Evolutionary conservation across 2,329 filamentous ascomycete species (phyloP).

Genomic region (Coniella vitis): DNA sequence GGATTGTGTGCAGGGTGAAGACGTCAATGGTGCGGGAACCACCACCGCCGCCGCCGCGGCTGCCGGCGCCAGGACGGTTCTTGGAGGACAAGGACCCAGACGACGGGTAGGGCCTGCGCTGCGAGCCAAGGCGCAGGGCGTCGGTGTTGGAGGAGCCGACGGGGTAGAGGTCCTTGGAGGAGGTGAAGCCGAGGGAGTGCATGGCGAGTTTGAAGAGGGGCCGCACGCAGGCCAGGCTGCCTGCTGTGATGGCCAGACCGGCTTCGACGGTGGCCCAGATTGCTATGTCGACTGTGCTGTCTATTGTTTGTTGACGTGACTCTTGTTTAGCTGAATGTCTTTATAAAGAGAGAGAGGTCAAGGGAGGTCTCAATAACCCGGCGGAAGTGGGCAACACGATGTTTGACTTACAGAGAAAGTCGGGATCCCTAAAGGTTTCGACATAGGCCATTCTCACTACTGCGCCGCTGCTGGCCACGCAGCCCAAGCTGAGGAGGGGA

Average conservation of each 20-base stretch:
- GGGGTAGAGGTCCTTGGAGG: not conserved
- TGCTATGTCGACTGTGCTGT: conserved; percentile 35
- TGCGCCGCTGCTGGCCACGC: conserved; percentile 40
- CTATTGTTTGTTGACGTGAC: conserved; percentile 17
- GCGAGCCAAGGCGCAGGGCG: not conserved
- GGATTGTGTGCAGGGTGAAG: conserved; percentile 1
- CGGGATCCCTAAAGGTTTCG: conserved; percentile 29
- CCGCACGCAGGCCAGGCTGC: conserved; percentile 39
- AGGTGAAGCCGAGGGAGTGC: conserved; percentile 23
- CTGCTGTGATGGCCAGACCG: conserved; percentile 41
- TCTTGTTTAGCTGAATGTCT: too few relatives aligned
- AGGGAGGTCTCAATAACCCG: too few relatives aligned
- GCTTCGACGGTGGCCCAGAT: conserved; percentile 44
- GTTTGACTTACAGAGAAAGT: conserved; percentile 38
- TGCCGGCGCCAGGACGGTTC: not conserved
- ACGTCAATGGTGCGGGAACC: not conserved
- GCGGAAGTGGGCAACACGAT: not conserved
- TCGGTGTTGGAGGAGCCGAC: not conserved
- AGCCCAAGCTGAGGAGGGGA: conserved; percentile 49
- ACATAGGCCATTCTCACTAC: conserved; percentile 35
- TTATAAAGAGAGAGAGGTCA: too few relatives aligned
- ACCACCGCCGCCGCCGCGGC: not conserved
- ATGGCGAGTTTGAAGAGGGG: conserved; percentile 33
- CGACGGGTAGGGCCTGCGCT: too few relatives aligned
- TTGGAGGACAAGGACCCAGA: too few relatives aligned